Percentiles rank a stretch among this genome's conserved stretches.
Conservation (phyloP, 371 early-diverging fungal genomes). For the Chytridium lagenaria region DNA sequence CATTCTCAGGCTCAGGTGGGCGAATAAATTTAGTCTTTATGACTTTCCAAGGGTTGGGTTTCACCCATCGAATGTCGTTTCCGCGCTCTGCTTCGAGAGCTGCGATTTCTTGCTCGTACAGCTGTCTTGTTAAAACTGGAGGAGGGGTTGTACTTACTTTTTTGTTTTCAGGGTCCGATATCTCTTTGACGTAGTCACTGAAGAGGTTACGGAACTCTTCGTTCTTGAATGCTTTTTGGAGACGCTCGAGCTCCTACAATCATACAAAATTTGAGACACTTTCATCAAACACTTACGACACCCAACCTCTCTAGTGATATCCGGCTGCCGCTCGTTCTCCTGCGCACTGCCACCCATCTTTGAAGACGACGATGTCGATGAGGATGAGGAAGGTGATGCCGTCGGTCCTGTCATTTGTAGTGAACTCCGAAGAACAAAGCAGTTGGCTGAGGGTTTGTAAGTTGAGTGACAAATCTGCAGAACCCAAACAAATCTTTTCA, state of each 20-base stretch:
- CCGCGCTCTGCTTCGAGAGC: constrained; percentile 59
- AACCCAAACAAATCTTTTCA: too few species aligned
- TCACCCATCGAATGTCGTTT: constrained; percentile 54
- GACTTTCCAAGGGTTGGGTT: constrained; percentile 51
- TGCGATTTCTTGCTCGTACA: constrained; percentile 58
- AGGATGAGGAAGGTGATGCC: neutral
- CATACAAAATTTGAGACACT: neutral
- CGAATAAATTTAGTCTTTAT: constrained; percentile 47
- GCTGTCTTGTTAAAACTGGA: constrained; percentile 31
- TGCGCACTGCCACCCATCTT: too few species aligned
- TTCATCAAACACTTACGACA: too few species aligned
- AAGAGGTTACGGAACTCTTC: constrained; percentile 59
- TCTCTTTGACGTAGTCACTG: constrained; percentile 58
- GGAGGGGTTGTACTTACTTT: constrained; percentile 31
- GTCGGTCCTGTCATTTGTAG: neutral
- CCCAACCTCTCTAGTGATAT: constrained; percentile 5
- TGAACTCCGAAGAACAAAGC: neutral
- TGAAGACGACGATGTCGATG: neutral
- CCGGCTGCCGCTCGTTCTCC: neutral
- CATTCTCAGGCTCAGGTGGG: constrained; percentile 22
- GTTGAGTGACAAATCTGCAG: too few species aligned
- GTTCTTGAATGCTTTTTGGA: constrained; percentile 56
- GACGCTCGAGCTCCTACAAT: constrained; percentile 47
- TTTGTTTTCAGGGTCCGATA: constrained; percentile 60
- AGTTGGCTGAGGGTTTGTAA: too few species aligned